These are phyloP conservation scores for Penicillium janthinellum DNA, from an alignment of 2,329 filamentous ascomycete species.

Conservation along the genomic window DNA sequence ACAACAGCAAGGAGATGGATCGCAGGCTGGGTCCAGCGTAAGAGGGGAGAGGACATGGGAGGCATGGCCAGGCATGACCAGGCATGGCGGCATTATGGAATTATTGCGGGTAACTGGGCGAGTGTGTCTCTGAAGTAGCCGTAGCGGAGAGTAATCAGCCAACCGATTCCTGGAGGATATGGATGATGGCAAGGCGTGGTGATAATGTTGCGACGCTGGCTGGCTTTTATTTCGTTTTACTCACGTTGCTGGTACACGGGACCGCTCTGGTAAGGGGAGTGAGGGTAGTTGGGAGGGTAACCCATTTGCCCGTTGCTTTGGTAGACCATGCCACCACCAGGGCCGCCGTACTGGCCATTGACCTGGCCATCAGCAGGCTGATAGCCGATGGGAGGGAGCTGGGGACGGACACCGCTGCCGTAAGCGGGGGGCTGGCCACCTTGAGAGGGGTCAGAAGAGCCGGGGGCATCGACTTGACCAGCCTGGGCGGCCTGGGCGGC, in stretches of 20 bases:
- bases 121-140: constrained; percentile 37
- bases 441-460: constrained; percentile 51
- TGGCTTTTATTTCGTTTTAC: constrained; percentile 33
- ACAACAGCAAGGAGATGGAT: constrained; percentile 25
- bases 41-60: constrained; percentile 10
- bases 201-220: constrained; percentile 16
- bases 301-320: constrained; percentile 52
- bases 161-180: constrained; percentile 20
- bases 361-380: constrained; percentile 59
- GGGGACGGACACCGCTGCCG: constrained; percentile 58
- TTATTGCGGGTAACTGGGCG: constrained; percentile 42
- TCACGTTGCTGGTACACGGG: constrained; percentile 56
- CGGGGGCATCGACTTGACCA: constrained; percentile 49
- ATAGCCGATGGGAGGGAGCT: constrained; percentile 76
- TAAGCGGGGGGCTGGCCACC: constrained; percentile 48
- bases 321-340: constrained; percentile 52
- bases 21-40: constrained; percentile 25
- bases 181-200: neutral
- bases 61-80: neutral
- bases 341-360: constrained; percentile 66
- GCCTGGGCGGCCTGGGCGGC: constrained; percentile 53
- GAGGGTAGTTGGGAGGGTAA: constrained; percentile 52
- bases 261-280: constrained; percentile 54
- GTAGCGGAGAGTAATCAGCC: constrained; percentile 31
- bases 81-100: constrained; percentile 20